Percentiles rank a stretch among this genome's conserved stretches.
These are phyloP conservation scores for Hypocrella siamensis DNA, from an alignment of 2,329 filamentous ascomycete species.

Conservation along the genomic window DNA sequence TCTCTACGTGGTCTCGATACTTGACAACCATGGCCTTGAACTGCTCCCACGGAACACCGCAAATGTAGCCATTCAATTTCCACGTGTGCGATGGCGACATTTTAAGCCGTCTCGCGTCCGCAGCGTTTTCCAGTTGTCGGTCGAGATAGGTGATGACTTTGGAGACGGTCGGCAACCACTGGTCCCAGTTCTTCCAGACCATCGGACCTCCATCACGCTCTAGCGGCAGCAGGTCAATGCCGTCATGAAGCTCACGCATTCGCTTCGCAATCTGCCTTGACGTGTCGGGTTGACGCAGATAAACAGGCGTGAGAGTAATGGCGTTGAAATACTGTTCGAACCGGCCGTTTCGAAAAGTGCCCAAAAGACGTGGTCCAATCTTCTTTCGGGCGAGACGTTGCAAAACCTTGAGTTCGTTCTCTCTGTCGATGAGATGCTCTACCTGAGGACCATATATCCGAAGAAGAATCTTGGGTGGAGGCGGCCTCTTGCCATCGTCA, in stretches of 20 bases:
- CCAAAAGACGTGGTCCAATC: conserved; percentile 80
- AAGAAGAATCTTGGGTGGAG: conserved; percentile 62
- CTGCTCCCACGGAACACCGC: conserved; percentile 65
- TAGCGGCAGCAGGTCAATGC: conserved; percentile 66
- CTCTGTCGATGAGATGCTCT: conserved; percentile 87
- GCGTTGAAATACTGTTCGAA: conserved; percentile 94
- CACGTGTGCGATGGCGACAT: too few relatives aligned
- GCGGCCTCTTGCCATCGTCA: conserved; percentile 25
- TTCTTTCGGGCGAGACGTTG: conserved; percentile 76
- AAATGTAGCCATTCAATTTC: conserved; percentile 60
- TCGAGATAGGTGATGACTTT: conserved; percentile 42
- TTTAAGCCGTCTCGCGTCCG: too few relatives aligned
- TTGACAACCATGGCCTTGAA: conserved; percentile 63
- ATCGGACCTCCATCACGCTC: conserved; percentile 68
- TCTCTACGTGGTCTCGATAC: conserved; percentile 61
- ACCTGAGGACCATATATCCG: conserved; percentile 91
- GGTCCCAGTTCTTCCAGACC: conserved; percentile 90
- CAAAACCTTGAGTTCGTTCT: conserved; percentile 76
- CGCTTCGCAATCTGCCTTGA: conserved; percentile 91
- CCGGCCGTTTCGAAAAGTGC: conserved; percentile 85
- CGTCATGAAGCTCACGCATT: conserved; percentile 91
- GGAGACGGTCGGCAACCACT: conserved; percentile 58
- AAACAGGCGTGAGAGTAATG: conserved; percentile 57
- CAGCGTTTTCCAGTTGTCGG: conserved; percentile 36
- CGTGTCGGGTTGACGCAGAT: conserved; percentile 67